These are phyloP conservation scores for Lyophyllum decastes DNA, from an alignment of 768 basidiomycete genomes.

Conservation along the genomic window DNA sequence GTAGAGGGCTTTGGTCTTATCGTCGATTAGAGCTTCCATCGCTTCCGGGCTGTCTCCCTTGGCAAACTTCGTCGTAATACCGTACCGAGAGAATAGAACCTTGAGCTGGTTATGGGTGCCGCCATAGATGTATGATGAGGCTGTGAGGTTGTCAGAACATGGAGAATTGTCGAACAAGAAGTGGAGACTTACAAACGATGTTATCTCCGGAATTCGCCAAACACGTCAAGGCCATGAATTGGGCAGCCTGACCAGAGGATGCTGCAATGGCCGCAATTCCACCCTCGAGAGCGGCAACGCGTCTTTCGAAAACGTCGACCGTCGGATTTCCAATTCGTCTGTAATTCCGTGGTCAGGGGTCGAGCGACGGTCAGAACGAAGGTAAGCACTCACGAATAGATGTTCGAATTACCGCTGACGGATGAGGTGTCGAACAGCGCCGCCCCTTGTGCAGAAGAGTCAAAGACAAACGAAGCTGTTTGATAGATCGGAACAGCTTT, in stretches of 20 bases:
- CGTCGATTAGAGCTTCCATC: conserved; percentile 56
- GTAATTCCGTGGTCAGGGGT: too few species aligned
- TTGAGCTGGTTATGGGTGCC: conserved; percentile 61
- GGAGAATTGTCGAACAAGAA: background rate
- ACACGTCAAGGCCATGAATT: conserved; percentile 58
- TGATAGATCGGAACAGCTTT: conserved; percentile 68
- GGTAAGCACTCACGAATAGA: background rate
- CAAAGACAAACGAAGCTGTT: conserved; percentile 56
- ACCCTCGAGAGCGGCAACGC: conserved; percentile 66
- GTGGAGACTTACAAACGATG: conserved; percentile 55
- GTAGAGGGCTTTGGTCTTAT: conserved; percentile 57
- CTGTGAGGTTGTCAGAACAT: background rate
- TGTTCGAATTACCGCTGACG: conserved; percentile 12
- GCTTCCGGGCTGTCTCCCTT: conserved; percentile 44
- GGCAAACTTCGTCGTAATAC: conserved; percentile 57
- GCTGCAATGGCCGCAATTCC: conserved; percentile 61
- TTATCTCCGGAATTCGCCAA: conserved; percentile 62
- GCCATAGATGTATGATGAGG: conserved; percentile 26
- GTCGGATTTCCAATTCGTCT: conserved; percentile 19
- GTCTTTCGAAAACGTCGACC: conserved; percentile 60
- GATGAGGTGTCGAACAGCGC: conserved; percentile 9
- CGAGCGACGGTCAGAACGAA: background rate
- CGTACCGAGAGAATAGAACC: conserved; percentile 43
- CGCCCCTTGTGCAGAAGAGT: conserved; percentile 46
- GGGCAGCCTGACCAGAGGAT: conserved; percentile 63